phyloP scores from a whole-genome alignment of 192 early-diverging fungal species.

The Backusella parvicylindrica region DNA sequence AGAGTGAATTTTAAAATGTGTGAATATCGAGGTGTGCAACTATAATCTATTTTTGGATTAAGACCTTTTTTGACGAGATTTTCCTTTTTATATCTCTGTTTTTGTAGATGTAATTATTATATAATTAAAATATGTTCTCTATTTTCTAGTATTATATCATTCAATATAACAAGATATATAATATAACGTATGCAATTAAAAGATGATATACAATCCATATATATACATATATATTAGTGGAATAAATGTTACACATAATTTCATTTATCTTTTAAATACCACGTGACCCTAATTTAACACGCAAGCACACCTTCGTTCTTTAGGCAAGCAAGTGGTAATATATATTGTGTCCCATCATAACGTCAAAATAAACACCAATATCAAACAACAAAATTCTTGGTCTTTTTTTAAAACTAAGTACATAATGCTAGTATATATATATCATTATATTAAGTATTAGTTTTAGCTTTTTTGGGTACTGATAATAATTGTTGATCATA shows the following conservation, averaged over 20 bases:
- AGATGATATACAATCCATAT: not conserved
- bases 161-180: not conserved
- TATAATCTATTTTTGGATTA: not conserved
- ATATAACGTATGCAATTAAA: not conserved
- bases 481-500: too few species aligned
- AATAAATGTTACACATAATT: not conserved
- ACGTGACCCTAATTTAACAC: not conserved
- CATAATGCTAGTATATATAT: too few species aligned
- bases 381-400: too few species aligned
- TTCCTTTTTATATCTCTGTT: not conserved
- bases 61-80: not conserved
- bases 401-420: too few species aligned
- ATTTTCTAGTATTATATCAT: not conserved
- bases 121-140: not conserved
- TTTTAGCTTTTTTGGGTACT: too few species aligned
- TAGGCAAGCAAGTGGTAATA: not conserved
- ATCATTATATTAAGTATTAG: too few species aligned
- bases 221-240: too few species aligned
- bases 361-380: not conserved
- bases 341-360: not conserved
- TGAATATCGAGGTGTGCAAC: constrained; percentile 34
- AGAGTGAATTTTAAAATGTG: constrained; percentile 40
- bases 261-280: not conserved
- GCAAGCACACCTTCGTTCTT: not conserved
- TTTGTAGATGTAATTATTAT: not conserved